Base-by-base conservation (phyloP, 257 asterid genomes). In the Lycium barbarum region DNA sequence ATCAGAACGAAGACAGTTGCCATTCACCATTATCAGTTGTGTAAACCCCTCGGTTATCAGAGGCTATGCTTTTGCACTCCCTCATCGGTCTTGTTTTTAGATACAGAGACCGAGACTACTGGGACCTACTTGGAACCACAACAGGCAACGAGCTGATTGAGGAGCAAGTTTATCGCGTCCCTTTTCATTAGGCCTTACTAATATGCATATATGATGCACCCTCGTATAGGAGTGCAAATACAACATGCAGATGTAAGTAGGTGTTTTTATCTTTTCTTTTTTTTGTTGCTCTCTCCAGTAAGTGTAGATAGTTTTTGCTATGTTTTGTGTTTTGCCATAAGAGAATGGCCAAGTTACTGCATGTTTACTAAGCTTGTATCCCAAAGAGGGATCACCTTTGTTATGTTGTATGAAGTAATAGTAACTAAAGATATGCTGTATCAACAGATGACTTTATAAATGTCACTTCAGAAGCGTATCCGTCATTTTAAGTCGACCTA, bases 101-200 rank as follows among this genome's bases (percentile, higher is more conserved):
- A 45, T 83, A 80, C 70, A 79, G 68, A 81, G 53, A 83, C 84
- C 63, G 83, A 80, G 66, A 84, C 63, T 2, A 14, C 11, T 67
- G 85, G 90, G 67, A 83, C 85, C 70, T 59, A 1, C 90, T 84
- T 79, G 85, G 88, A 86, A 89, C 90, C 90, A 6, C 87, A 53
- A 20, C 36, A n/a, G 59, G 40, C 82, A 80, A 51, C 9, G 15
- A 65, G 83, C 88, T 84, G 87, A 83, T 74, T 55, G 85, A 82
- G 87, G 87, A 88, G 87, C 88, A 84, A 80, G 89, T 54, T 72
- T 53, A 84, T 83, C 57, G 74, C 59, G 81, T 84, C 78, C 80
- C 81, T 62, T 82, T 58, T 61, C 33, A 4, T 22, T 0, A 36
- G 84, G 82, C 86, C 70, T 76, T 43, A 71, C 51, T 63, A 80